Conservation (phyloP, 2,329 filamentous ascomycete genomes). For the Ophiostoma piceae region DNA sequence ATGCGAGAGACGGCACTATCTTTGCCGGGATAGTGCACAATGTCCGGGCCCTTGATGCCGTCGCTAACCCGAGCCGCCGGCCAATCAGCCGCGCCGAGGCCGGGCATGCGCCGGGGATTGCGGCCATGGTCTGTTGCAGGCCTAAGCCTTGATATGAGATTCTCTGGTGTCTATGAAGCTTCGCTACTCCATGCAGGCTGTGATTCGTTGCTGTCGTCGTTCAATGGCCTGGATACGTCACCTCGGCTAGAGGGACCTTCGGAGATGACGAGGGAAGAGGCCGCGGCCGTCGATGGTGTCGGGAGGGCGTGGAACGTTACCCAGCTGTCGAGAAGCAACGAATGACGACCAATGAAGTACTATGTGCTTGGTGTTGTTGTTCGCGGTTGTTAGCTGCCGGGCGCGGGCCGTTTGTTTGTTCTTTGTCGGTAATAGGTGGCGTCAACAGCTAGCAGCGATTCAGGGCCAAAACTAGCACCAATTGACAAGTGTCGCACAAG, state of each 20-base stretch:
- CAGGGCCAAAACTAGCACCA: not conserved
- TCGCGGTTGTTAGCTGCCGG: not conserved
- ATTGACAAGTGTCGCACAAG: not conserved
- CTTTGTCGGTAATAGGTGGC: conserved; percentile 8
- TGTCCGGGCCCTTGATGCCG: conserved; percentile 2
- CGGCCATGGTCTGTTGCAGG: conserved; percentile 6
- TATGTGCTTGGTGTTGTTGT: not conserved
- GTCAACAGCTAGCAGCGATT: not conserved
- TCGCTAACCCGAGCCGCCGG: not conserved
- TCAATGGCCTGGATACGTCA: not conserved
- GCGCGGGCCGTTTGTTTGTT: conserved; percentile 4
- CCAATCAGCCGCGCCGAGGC: not conserved
- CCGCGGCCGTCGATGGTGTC: not conserved
- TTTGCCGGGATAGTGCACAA: not conserved
- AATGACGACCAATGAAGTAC: not conserved
- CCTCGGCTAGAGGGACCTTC: not conserved
- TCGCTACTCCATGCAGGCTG: not conserved
- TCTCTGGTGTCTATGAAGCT: not conserved
- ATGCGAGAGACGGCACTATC: not conserved
- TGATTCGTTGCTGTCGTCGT: not conserved
- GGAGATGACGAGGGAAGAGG: not conserved
- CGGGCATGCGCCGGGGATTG: not conserved
- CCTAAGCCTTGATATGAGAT: not conserved
- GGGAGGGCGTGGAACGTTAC: not conserved
- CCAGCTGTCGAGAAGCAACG: not conserved